A percentile compares a stretch with the other conserved stretches of the same genome.
phyloP scores from a whole-genome alignment of 345 rosid genomes.

The Trapa incisa region DNA sequence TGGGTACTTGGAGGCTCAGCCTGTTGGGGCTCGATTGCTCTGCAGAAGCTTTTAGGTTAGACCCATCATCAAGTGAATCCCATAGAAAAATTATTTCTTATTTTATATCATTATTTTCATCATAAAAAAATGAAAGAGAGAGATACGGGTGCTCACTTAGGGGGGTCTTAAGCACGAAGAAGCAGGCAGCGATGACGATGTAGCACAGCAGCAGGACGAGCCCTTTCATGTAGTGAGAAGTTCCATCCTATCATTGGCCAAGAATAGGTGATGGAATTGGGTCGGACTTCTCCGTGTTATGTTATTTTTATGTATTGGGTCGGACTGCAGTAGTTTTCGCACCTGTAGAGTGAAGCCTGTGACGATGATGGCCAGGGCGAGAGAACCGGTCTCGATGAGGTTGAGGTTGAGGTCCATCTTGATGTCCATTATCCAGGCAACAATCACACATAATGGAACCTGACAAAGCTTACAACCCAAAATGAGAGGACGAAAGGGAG shows the following conservation, averaged over 20 bases:
- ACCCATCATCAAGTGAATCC: neutral
- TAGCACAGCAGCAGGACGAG: constrained; percentile 54
- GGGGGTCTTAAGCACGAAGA: constrained; percentile 44
- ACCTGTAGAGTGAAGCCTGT: constrained; percentile 80
- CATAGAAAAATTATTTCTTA: neutral
- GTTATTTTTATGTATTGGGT: neutral
- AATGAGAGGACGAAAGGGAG: neutral
- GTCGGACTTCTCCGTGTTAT: too few species aligned
- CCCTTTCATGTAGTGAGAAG: constrained; percentile 89
- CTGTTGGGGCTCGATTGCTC: constrained; percentile 14
- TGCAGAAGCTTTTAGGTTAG: neutral
- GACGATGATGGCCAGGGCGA: constrained; percentile 51
- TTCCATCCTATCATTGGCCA: constrained; percentile 54
- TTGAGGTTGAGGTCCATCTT: constrained; percentile 79
- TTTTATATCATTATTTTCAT: too few species aligned
- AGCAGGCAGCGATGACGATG: constrained; percentile 66
- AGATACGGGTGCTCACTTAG: constrained; percentile 20
- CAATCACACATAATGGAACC: constrained; percentile 63
- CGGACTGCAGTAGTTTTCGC: neutral
- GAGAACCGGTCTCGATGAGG: constrained; percentile 67
- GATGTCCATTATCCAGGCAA: constrained; percentile 65
- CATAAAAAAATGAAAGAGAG: neutral
- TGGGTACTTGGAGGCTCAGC: constrained; percentile 12
- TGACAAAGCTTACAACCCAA: constrained; percentile 4
- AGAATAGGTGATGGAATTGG: neutral